Evolutionary conservation across 257 asterid genomes (phyloP), one percentile per base, ranked within the genome.

Genomic region (Lycium ferocissimum): DNA sequence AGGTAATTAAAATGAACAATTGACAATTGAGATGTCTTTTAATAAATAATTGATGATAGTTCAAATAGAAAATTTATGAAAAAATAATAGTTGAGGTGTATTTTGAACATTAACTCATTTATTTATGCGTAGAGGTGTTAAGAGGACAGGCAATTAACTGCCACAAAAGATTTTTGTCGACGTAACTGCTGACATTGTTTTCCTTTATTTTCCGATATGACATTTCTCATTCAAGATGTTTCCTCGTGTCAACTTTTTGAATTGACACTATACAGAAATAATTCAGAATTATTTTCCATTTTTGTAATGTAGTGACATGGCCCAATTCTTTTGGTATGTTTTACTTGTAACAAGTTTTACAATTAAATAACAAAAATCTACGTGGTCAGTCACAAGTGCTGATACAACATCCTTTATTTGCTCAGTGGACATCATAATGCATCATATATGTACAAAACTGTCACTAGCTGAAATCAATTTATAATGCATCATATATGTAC

Each of bases 131-230:
- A 26, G 33, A 26, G 33, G 33, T 26, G 33, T 26, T 26, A 26
- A 26, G 33, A 26, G 33, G 33, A 26, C 33, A 26, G 33, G 33
- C 33, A 26, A 26, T 26, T 26, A 26, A 40, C 51, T 67, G 9
- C 51, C 13, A 6, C 76, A 67, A 37, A 20, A 67, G 59, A 69
- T 69, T 69, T 37, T 69, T 69, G 51, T 67, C 14, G 78, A 69
- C 78, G 78, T 69, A 69, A 69, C 53, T 37, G 78, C 37, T 69
- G 78, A 69, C 78, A 69, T 69, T 15, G 15, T 35, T 38, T 6
- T n/a, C 75, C n/a, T 0, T 67, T 67, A 35, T 35, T 37, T 67
- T 69, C 26, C 53, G 13, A 69, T 12, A 69, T 15, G 14, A 69
- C 26, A 69, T 69, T 38, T 69, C 53, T 69, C 26, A 69, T 69